Conservation (phyloP, 2,329 filamentous ascomycete genomes). For the Dothiorella sarmentorum region DNA sequence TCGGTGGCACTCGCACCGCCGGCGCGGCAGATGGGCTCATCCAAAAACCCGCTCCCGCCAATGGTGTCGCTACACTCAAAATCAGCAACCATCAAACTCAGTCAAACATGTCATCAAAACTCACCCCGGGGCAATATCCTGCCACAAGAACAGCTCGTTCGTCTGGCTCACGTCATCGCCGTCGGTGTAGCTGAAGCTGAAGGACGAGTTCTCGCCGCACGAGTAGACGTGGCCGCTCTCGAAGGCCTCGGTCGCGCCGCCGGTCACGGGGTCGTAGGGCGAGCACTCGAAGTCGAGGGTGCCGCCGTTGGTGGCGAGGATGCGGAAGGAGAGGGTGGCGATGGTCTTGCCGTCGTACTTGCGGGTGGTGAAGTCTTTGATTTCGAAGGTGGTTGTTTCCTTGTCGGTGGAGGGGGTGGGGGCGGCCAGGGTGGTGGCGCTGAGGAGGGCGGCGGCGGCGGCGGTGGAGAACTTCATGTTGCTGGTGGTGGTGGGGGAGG, state of each 20-base stretch:
- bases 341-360: slow-evolving; percentile 13
- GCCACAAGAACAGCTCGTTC: slow-evolving; percentile 3
- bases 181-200: slow-evolving; percentile 11
- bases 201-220: neutral
- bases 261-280: neutral
- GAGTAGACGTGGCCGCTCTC: slow-evolving; percentile 8
- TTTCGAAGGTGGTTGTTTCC: neutral
- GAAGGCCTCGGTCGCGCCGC: neutral
- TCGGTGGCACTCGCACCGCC: neutral
- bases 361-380: neutral
- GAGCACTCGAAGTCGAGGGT: slow-evolving; percentile 2
- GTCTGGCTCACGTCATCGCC: neutral
- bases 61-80: neutral
- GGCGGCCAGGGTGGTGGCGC: neutral
- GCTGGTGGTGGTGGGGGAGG: neutral
- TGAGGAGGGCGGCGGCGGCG: neutral
- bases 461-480: neutral
- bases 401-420: neutral
- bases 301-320: slow-evolving; percentile 2
- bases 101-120: neutral
- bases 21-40: neutral
- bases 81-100: no score
- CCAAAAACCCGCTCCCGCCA: neutral
- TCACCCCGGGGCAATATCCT: neutral
- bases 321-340: slow-evolving; percentile 4